Evolutionary conservation across 2,329 filamentous ascomycete species (phyloP), one percentile per base, ranked within the genome.

Genomic region (Fusarium sp.): DNA sequence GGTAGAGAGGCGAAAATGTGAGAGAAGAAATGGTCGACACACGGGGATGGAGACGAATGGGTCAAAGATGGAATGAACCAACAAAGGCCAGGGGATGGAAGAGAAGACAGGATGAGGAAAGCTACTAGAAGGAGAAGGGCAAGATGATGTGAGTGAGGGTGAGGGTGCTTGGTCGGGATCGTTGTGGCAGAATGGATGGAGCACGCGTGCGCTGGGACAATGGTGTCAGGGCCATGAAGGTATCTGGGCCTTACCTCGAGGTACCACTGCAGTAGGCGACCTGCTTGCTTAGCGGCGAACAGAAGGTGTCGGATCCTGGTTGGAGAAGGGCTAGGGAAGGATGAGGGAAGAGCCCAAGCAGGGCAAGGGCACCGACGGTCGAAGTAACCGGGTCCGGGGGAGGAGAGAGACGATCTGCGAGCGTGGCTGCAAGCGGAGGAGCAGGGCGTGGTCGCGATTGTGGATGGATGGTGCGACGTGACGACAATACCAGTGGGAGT

Each of bases 371-470:
- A 67, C 65, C 67, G 71, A 78, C 59, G 56, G 71, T 74, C 71
- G 73, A 70, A 65, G 68, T 70, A 76, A 71, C 72, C 68, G 72
- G 74, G 72, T 72, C 67, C 73, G 69, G 75, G 70, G 70, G 62
- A 69, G 67, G 62, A 72, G 61, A 65, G 68, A 77, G 66, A 67
- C 60, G 75, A 77, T 77, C 71, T 77, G 73, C 75, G 73, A 72
- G 69, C 57, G 73, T 75, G 69, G 75, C 73, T 77, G 71, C 70
- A 74, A 76, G 74, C 73, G 70, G 75, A 75, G 72, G 65, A 64
- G 59, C 29, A 72, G 62, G 50, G 62, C 62, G 50, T 57, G 59
- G 60, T 56, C 31, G 52, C 69, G 62, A 75, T 74, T 74, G 68
- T 65, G 63, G 63, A 61, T 68, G 66, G 64, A 73, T 69, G 62